Base-by-base conservation (phyloP, 371 early-diverging fungal species). In the Mucor irregularis region DNA sequence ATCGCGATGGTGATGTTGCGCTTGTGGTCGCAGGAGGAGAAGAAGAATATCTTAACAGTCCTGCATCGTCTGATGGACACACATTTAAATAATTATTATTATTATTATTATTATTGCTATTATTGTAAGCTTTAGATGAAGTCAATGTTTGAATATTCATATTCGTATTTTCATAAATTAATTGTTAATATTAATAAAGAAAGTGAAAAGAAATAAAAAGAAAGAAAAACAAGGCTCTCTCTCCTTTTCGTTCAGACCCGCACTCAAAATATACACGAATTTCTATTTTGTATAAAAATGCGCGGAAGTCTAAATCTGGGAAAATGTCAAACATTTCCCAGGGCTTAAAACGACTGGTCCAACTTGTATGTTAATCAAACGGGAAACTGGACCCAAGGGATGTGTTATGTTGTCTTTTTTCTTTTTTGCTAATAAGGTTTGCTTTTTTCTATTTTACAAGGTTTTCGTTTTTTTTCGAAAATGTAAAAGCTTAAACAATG, bases 121-220 rank as follows among this genome's bases (percentile, higher is more conserved):
- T 51, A 17, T 28, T 45, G 31, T 60, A 60, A 9, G 60, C 24
- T 22, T 53, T 48, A n/a, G 46, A 29, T 21, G 61, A 54, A 35
- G 54, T 61, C 9, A 61, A 48, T 28, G 54, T 54, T 28, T 54
- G 49, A 30, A 61, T 61, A 43, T 61, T 54, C 61, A 61, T 61
- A 34, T 39, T 46, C 28, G n/a, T 48, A 22, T n/a, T 39, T 47
- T 44, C 28, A 44, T 17, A 16, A 7, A 26, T 8, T 26, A 26
- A 14, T 26, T 26, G 16, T 3, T 40, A 21, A 40, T 5, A 11
- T 19, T 40, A 44, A 44, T 10, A 14, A 26, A 16, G 13, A 33
- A 33, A 51, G 31, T 21, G 21, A 1, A 39, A 40, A 16, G 16
- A 30, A 37, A 14, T 26, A 43, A 24, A 42, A 24, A 30, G n/a